Base-by-base conservation (phyloP, 441 rosid genomes). In the Erysimum pusillum region DNA sequence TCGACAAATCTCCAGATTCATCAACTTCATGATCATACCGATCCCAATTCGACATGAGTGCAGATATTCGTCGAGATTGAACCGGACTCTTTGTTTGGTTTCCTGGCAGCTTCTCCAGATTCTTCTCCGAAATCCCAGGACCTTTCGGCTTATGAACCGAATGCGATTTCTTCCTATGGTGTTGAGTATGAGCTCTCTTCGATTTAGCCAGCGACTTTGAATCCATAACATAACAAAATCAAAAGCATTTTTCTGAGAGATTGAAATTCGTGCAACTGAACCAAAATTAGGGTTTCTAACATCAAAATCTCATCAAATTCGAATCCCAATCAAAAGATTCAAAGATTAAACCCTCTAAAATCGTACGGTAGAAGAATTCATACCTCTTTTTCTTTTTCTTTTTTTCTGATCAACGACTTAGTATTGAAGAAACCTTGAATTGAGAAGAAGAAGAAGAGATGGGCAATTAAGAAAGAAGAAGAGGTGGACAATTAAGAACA, bases 181-280 rank as follows among this genome's bases (percentile, higher is more conserved):
- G 91, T 62, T 81, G 92, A 45, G 94, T 84, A 76, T 92, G 97
- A 70, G 97, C 95, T 83, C 98, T 88, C 85, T 94, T 94, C 2
- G 96, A 92, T 82, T 85, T 92, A 5, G 97, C 97, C 68, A 89
- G 69, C 11, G 93, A 74, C 71, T 94, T 94, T 3, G 91, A 56
- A 49, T 94, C 97, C 97, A 92, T 91, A 17, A 48, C 25, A 34
- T 34, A 34, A 2, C 18, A 45, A 48, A 17, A 17, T 17, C 28
- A 32, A 74, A 63, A 63, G 1, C 44, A 25, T 1, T 2, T 5
- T 32, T 52, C 12, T 28, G 34, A 75, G 42, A 67, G 31, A 59
- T 49, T 58, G 14, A 13, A 14, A 66, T 66, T 4, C 9, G n/a
- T 20, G 38, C 8, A 13, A 28, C 8, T 15, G 38, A 32, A 22